Evolutionary conservation across 352 stramenopile species (phyloP), one percentile per base, ranked within the genome.

Genomic region (Peronosclerospora sorghi): DNA sequence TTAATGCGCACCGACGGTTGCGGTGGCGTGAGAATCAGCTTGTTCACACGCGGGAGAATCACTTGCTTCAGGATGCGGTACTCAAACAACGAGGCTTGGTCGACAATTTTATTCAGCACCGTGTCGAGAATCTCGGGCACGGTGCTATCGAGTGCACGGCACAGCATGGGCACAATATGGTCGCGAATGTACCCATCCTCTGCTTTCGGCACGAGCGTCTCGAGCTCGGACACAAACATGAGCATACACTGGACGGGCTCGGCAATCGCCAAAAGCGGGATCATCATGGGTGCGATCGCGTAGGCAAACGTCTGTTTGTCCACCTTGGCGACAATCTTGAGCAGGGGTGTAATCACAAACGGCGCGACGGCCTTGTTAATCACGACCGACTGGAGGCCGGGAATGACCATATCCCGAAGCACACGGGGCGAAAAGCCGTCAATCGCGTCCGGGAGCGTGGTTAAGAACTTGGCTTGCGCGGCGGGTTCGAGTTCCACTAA

Each of bases 231-330:
- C 8, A 93, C 80, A 34, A 93, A 93, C 77, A 90, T 93, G 29
- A 93, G 75, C 80, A 93, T 93, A 45, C 77, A 90, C 53, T 93
- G 80, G 23, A 90, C 77, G 0, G 80, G 80, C 52, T 93, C 80
- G n/a, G 73, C 72, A 45, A 93, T 93, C 3, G 65, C 65, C 20
- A 93, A 56, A 14, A 93, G 59, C 10, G 73, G 61, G 28, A 89
- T 66, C 68, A 93, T 79, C 77, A 93, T 88, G 1, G 66, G 73
- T 9, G 73, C 74, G 17, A 93, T 85, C 14, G 70, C 70, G 43
- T 74, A 62, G n/a, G 57, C 56, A 38, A 93, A 89, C 4, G 77
- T 90, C 32, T 69, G 68, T 53, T 93, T 93, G 61, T 89, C 77
- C 18, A 90, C 72, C 51, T 89, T 93, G 36, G 62, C 72, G 19